A percentile compares a stretch with the other conserved stretches of the same genome.
phyloP scores from a whole-genome alignment of 2,329 filamentous ascomycete species.

The Aotearoamyces nothofagi region DNA sequence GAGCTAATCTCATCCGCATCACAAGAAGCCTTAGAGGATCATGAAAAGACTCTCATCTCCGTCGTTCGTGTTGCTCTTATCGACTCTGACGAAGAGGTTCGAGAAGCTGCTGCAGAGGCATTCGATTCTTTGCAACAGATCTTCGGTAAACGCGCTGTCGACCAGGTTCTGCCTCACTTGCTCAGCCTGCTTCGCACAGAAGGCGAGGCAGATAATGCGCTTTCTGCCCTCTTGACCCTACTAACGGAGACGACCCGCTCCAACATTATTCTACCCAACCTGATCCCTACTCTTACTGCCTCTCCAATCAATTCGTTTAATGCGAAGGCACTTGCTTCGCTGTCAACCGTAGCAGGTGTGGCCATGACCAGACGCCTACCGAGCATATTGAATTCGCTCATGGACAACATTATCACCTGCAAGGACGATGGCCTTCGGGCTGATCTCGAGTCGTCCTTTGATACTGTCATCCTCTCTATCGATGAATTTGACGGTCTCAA shows the following conservation, averaged over 20 bases:
- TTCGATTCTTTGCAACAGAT: constrained; percentile 93
- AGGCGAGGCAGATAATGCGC: constrained; percentile 76
- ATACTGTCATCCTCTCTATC: constrained; percentile 79
- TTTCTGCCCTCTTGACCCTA: constrained; percentile 83
- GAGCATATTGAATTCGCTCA: constrained; percentile 79
- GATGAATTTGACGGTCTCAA: constrained; percentile 95
- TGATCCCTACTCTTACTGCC: constrained; percentile 83
- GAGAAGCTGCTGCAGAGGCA: constrained; percentile 90
- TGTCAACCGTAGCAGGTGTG: constrained; percentile 79
- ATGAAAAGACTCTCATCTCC: constrained; percentile 88
- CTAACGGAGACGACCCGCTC: constrained; percentile 87
- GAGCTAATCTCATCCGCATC: constrained; percentile 87
- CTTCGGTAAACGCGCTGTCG: constrained; percentile 84
- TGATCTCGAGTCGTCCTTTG: constrained; percentile 70
- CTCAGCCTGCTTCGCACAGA: constrained; percentile 80
- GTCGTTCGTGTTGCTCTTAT: constrained; percentile 88
- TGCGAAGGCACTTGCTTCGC: constrained; percentile 78
- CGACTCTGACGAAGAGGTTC: constrained; percentile 76
- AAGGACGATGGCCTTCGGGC: constrained; percentile 56
- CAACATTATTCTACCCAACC: constrained; percentile 91
- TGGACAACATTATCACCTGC: constrained; percentile 77
- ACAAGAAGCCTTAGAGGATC: constrained; percentile 77
- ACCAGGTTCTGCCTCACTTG: constrained; percentile 86
- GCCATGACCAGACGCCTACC: constrained; percentile 86
- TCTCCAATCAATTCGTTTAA: constrained; percentile 91